These are phyloP conservation scores for Ogataea ganodermae DNA, from an alignment of 805 yeast species.

Conservation along the genomic window DNA sequence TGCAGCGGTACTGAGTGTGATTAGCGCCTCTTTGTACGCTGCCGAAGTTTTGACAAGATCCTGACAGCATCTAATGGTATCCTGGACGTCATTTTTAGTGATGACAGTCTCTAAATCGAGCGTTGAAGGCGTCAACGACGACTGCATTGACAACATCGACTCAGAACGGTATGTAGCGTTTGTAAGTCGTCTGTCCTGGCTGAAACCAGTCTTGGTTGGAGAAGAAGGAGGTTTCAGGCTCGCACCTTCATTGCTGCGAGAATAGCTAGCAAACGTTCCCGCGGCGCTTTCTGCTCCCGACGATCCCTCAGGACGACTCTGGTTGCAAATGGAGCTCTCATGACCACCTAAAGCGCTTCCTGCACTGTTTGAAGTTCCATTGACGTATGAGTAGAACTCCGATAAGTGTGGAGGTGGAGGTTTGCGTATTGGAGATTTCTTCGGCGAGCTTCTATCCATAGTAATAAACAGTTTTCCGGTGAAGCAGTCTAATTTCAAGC, in stretches of 20 bases:
- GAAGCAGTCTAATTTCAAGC: too few species aligned
- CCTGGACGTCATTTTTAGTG: slow-evolving; percentile 58
- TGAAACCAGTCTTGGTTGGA: not conserved
- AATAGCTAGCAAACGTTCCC: not conserved
- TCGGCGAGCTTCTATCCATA: slow-evolving; percentile 15
- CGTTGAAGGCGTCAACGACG: slow-evolving; percentile 53
- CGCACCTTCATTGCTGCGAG: slow-evolving; percentile 1
- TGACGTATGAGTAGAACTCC: slow-evolving; percentile 58
- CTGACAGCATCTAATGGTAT: slow-evolving; percentile 50
- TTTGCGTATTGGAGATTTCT: slow-evolving; percentile 28
- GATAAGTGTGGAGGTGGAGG: slow-evolving; percentile 56
- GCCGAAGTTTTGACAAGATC: slow-evolving; percentile 49
- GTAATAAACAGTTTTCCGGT: too few species aligned
- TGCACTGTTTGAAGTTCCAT: slow-evolving; percentile 25
- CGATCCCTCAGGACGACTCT: not conserved
- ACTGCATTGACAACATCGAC: slow-evolving; percentile 40
- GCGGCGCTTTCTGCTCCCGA: not conserved
- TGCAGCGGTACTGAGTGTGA: slow-evolving; percentile 56
- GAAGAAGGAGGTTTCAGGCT: not conserved
- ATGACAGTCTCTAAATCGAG: slow-evolving; percentile 62
- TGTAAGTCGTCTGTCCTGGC: slow-evolving; percentile 13
- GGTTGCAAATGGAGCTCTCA: not conserved
- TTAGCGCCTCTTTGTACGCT: slow-evolving; percentile 48
- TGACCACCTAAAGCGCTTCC: not conserved
- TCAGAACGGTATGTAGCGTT: slow-evolving; percentile 18